Conservation (phyloP, 495 filamentous ascomycete genomes). For the Hyaloscypha variabilis region DNA sequence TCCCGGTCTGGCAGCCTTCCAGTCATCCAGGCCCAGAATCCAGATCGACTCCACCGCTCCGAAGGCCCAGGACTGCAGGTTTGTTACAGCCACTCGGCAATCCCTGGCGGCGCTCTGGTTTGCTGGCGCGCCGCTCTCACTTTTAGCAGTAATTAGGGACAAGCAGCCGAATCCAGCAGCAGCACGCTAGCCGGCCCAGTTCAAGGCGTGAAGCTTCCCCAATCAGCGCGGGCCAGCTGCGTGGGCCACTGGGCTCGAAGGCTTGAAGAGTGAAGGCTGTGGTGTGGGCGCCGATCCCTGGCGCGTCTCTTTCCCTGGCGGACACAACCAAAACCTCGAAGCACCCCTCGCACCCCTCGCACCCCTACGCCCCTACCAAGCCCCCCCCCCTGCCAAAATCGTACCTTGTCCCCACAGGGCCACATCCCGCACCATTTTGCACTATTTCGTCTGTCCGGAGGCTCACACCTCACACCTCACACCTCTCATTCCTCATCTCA, state of each 20-base stretch:
- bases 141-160: slow-evolving; percentile 22
- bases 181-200: too few species aligned
- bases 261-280: slow-evolving; percentile 5
- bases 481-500: slow-evolving; percentile 40
- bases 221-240: not conserved
- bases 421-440: slow-evolving; percentile 25
- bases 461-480: slow-evolving; percentile 8
- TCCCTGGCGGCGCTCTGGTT: not conserved
- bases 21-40: slow-evolving; percentile 2
- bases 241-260: slow-evolving; percentile 22
- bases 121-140: not conserved
- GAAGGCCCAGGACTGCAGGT: too few species aligned
- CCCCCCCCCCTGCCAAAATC: not conserved
- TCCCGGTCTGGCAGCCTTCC: too few species aligned
- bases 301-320: too few species aligned
- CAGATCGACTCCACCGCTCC: not conserved
- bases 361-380: slow-evolving; percentile 9
- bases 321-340: too few species aligned
- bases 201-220: too few species aligned
- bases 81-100: slow-evolving; percentile 9
- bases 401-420: slow-evolving; percentile 21
- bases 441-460: slow-evolving; percentile 25
- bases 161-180: slow-evolving; percentile 13
- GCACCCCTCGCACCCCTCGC: too few species aligned
- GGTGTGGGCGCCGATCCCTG: not conserved